Percentiles rank a stretch among this genome's conserved stretches.
Conservation (phyloP, 345 rosid species). For the Brassica cretica region DNA sequence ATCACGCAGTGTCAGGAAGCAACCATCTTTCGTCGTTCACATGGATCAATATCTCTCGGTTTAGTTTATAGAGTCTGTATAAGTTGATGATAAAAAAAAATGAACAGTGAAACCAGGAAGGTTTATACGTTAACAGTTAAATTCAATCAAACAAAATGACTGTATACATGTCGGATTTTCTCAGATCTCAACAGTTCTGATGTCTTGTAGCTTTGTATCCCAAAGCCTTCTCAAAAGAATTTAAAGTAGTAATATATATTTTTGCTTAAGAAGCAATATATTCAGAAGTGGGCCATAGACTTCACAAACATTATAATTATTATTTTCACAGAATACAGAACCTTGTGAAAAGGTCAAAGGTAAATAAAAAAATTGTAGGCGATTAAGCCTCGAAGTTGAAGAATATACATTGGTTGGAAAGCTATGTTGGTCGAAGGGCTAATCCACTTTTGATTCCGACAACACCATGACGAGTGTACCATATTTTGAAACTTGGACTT, state of each 20-base stretch:
- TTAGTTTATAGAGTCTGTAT: too few species aligned
- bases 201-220: slow-evolving; percentile 13
- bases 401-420: background rate
- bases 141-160: slow-evolving; percentile 40
- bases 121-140: slow-evolving; percentile 41
- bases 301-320: background rate
- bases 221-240: background rate
- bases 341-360: slow-evolving; percentile 8
- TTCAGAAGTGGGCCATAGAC: slow-evolving; percentile 15
- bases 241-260: background rate
- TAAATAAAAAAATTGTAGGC: background rate
- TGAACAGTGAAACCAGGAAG: slow-evolving; percentile 19
- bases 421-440: background rate
- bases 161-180: slow-evolving; percentile 31
- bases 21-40: too few species aligned
- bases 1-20: too few species aligned
- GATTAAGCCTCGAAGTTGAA: slow-evolving; percentile 3
- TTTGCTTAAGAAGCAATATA: background rate
- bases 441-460: background rate
- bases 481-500: background rate
- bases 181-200: slow-evolving; percentile 33
- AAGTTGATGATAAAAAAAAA: too few species aligned
- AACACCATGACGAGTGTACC: background rate
- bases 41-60: too few species aligned
- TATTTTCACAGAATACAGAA: background rate